A percentile compares a stretch with the other conserved stretches of the same genome.
Conservation (phyloP, 352 stramenopile genomes). For the Aphanomyces euteiches region DNA sequence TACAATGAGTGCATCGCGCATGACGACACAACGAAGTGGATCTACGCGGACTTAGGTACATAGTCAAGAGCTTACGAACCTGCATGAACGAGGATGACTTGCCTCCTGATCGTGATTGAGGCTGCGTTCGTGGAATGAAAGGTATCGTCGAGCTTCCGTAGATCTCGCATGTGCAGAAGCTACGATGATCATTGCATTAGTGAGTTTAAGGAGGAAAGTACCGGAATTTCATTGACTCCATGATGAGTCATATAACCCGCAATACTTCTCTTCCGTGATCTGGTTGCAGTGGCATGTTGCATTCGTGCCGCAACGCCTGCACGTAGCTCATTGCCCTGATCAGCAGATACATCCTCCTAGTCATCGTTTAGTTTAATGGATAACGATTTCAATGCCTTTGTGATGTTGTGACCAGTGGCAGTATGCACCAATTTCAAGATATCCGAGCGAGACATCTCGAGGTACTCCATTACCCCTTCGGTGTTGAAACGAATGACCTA, state of each 20-base stretch:
- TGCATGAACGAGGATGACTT: constrained; percentile 47
- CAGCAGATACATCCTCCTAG: no score
- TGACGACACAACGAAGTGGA: constrained; percentile 46
- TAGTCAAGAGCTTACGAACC: not conserved
- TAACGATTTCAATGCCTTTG: not conserved
- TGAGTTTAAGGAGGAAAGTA: no score
- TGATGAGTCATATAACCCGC: no score
- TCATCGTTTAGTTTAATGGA: not conserved
- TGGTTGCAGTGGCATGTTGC: no score
- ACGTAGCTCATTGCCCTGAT: no score
- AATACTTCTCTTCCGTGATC: no score
- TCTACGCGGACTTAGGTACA: constrained; percentile 29
- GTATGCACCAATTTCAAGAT: constrained; percentile 21
- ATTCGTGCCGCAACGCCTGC: no score
- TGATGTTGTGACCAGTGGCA: not conserved
- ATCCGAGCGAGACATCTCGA: constrained; percentile 23
- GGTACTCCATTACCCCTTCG: constrained; percentile 10
- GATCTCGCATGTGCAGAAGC: constrained; percentile 44
- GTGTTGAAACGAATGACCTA: constrained; percentile 26
- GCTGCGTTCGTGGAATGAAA: constrained; percentile 41
- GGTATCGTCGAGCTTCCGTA: constrained; percentile 43
- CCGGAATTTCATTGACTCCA: no score
- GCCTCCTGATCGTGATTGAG: constrained; percentile 42
- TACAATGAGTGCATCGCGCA: constrained; percentile 42
- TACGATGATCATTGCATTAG: constrained; percentile 30